Base-by-base conservation (phyloP, 2,329 filamentous ascomycete species). In the Ilyonectria sp. region DNA sequence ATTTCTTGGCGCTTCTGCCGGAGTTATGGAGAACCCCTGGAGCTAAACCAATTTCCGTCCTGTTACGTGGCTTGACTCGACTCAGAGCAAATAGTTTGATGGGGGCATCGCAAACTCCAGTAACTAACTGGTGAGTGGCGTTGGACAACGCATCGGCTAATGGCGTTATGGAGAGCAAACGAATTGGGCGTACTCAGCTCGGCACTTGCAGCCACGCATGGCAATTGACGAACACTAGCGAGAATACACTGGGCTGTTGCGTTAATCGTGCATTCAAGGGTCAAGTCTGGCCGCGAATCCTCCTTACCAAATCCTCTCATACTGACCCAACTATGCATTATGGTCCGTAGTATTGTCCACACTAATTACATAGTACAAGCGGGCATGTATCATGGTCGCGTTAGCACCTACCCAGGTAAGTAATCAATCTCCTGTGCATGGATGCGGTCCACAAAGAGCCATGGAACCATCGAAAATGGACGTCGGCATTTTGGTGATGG, bases 61-160 rank as follows among this genome's bases (percentile, higher is more conserved):
- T 10, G 49, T 55, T 55, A 60, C 52, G 57, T 61, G 60, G 44
- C 40, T 46, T 53, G 50, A 52, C 49, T 33, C 31, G 50, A 35
- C 50, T 53, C 50, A 35, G 31, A 21, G 13, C 13, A 40, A 60
- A 54, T 31, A 50, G 31, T 33, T 15, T 3, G 8, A 43, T 17
- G 15, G 40, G 8, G 7, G 40, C 15, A n/a, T 43, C 15, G 8
- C 37, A 43, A 17, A n/a, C 40, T 43, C 15, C 6, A n/a, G 15
- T 43, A n/a, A 8, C 37, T 13, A 40, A 40, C n/a, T 43, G n/a
- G 8, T 40, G 13, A 40, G 37, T 40, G 37, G 37, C 37, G 37
- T 40, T 40, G 13, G 35, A 15, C 10, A 37, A 37, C 35, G 35
- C 35, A 37, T 37, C 13, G 13, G 37, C 37, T 6, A 15, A 40